Evolutionary conservation across 495 filamentous ascomycete genomes (phyloP).

Genomic region (Cryomyces minteri): DNA sequence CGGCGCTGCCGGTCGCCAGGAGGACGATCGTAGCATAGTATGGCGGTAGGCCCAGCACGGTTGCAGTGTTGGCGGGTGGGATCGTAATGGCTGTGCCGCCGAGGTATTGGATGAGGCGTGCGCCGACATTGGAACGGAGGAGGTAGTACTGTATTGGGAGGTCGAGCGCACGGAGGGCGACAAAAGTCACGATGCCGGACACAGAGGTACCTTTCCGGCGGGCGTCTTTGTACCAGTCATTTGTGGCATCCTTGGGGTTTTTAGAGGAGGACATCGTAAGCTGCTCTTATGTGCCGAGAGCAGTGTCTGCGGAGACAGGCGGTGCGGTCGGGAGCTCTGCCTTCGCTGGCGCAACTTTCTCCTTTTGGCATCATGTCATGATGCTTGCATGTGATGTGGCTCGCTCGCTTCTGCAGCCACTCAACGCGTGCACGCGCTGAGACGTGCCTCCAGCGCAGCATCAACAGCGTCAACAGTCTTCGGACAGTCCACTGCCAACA

Average conservation of each 20-base stretch:
- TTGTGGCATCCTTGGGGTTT: not conserved
- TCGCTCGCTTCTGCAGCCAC: no score
- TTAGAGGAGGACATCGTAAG: no score
- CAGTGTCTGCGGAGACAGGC: no score
- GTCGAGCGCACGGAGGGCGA: constrained; percentile 1
- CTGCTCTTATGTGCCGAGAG: no score
- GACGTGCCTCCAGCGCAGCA: no score
- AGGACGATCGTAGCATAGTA: not conserved
- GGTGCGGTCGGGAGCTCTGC: no score
- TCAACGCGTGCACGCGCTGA: no score
- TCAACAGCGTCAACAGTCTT: no score
- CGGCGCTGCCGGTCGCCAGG: constrained; percentile 2
- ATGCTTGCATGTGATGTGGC: no score
- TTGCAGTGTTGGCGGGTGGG: not conserved
- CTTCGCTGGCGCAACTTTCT: no score
- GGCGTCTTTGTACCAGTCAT: not conserved
- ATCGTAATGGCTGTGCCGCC: not conserved
- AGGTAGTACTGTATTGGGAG: constrained; percentile 1
- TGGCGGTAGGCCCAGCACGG: not conserved
- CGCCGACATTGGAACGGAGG: not conserved
- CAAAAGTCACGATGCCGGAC: constrained; percentile 1
- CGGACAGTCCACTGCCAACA: not conserved
- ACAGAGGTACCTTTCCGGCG: not conserved
- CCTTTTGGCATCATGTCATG: no score
- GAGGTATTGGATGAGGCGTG: not conserved